Base-by-base conservation (phyloP, 1,284 basidiomycete genomes). In the Naganishia liquefaciens region DNA sequence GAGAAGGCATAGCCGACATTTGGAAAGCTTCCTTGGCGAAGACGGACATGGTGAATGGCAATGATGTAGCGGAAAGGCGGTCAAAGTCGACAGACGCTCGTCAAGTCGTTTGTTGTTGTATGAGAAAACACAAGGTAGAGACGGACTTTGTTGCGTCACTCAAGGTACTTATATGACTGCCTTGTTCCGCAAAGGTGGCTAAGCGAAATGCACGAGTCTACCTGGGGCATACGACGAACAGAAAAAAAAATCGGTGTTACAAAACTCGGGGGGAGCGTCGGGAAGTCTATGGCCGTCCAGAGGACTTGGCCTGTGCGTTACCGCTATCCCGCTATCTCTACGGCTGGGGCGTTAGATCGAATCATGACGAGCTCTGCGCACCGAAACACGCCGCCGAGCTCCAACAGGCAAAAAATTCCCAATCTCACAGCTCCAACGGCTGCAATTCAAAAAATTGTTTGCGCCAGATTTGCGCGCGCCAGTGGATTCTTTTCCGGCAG, bases 21-120 rank as follows among this genome's bases (percentile, higher is more conserved):
- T 76, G 76, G 74, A 80, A 78, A 61, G 76, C 73, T 68, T 76
- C 73, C 65, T 76, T 76, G 66, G 77, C 77, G 74, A 79, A 79
- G 53, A 80, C 77, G 68, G 77, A 77, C 75, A 78, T 77, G 42
- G 53, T 65, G 64, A 10, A 13, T 37, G 33, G 33, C 13, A 7
- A 28, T 63, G 13, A 19, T 50, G 47, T 47, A 25, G 30, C 49
- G 21, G n/a, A n/a, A n/a, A 40, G 28, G 46, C 15, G 11, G 40
- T 43, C 15, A 21, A 40, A 39, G 57, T 21, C 30, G 3, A 21
- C 33, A 46, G 54, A 43, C 19, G 17, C 15, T n/a, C 37, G 13
- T 37, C 15, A 53, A 53, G 51, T 3, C 17, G 53, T 37, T 37
- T 37, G 30, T 33, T 37, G 33, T 37, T 37, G 33, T 43, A 11